Evolutionary conservation across 768 basidiomycete genomes (phyloP), one percentile per base, ranked within the genome.

Genomic region (Russula brevipes): DNA sequence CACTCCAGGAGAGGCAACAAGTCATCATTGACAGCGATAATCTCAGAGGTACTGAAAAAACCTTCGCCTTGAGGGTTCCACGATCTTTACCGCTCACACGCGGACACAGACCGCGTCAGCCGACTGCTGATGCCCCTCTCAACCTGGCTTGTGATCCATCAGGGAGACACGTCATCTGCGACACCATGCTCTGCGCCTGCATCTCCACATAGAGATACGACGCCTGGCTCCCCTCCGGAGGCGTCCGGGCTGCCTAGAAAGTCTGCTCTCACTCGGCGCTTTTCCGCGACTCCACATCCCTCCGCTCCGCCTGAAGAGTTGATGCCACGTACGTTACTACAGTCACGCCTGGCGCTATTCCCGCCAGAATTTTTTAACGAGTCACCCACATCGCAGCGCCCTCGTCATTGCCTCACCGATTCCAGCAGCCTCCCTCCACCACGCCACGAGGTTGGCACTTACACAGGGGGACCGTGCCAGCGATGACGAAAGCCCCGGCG

Each of bases 271-370:
- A 19, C 12, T 35, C 47, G 35, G 30, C 58, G 58, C 24, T 31
- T 11, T 50, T 33, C 51, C 12, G 24, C 9, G 14, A 38, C 38
- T 5, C 41, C 56, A 33, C 56, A 42, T 10, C 55, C 53, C 49
- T 14, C 47, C 45, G 41, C 57, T 24, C 60, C 67, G 35, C 57
- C 60, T 4, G 64, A 57, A 38, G 38, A 61, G 19, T 39, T 65
- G 30, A 68, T 68, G 67, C 67, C 67, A 39, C 67, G 67, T 68
- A 68, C 54, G 67, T 62, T 41, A 47, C 38, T 45, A 8, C 19
- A 24, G 1, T 24, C 35, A 36, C 47, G 3, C 35, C 49, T 35
- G 35, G 51, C 35, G 45, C 49, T 35, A 30, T 52, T 54, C 35
- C 24, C 16, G 3, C 39, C 16, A 38, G 17, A 49, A 38, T 53